Base-by-base conservation (phyloP, 768 basidiomycete genomes). In the Lactarius hatsudake region DNA sequence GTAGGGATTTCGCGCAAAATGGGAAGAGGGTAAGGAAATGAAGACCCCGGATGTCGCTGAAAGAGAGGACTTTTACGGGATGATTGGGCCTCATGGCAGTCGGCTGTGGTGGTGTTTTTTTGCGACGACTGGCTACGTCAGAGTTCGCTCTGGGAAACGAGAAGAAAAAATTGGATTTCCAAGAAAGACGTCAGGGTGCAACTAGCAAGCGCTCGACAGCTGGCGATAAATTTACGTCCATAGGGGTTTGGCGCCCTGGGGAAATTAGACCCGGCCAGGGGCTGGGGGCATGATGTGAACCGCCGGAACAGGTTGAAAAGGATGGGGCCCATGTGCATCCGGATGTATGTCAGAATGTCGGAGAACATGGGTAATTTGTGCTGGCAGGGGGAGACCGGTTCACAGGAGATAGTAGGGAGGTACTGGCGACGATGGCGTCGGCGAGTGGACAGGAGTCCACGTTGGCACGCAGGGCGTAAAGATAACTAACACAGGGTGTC, bases 81-180 rank as follows among this genome's bases (percentile, higher is more conserved):
- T 38, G 53, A 30, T 3, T 12, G 7, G 59, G 36, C 63, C 67
- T 68, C 67, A 48, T 61, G 58, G 40, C 53, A 32, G 32, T 45
- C 51, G 43, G 42, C 34, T 53, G n/a, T 28, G 32, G 43, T 63
- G 59, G 67, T 63, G 62, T 60, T 15, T 34, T 15, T 34, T 64
- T 51, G 62, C 53, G n/a, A 38, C 23, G 34, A 40, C n/a, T 51
- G 58, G 62, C 67, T 68, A 68, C 67, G 67, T 68, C 67, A 68
- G 66, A 60, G 59, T 42, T 36, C 54, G 56, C 61, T 63, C 66
- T 53, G 57, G 34, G 48, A 57, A 66, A 40, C 5, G 28, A 51
- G 63, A 40, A 51, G 61, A 58, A 58, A 38, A 34, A 20, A 28
- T 20, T 26, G 26, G 23, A 26, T 59, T 61, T 64, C 67, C 43